A percentile compares a stretch with the other conserved stretches of the same genome.
Conservation (phyloP, 352 stramenopile species). For the Globisporangium recalcitrans region DNA sequence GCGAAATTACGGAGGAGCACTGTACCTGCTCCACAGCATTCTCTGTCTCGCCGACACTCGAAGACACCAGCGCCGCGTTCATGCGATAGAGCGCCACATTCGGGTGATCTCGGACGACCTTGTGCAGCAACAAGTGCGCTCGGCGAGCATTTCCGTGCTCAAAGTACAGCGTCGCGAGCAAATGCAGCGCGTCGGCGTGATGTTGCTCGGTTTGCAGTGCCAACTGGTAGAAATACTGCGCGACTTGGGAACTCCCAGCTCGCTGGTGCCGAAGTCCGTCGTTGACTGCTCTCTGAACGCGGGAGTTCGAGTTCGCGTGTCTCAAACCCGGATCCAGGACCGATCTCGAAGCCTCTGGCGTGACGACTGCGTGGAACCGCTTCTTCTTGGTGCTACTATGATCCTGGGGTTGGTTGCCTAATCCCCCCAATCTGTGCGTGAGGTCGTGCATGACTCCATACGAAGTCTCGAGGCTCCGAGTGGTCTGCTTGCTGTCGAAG, state of each 20-base stretch:
- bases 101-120: slow-evolving; percentile 18
- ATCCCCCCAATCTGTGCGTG: slow-evolving; percentile 18
- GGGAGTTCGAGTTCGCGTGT: slow-evolving; percentile 3
- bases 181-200: slow-evolving; percentile 36
- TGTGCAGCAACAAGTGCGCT: slow-evolving; percentile 20
- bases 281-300: slow-evolving; percentile 18
- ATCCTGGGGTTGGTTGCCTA: not conserved
- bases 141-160: slow-evolving; percentile 14
- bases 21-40: slow-evolving; percentile 2
- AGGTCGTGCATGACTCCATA: slow-evolving; percentile 69
- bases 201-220: slow-evolving; percentile 6
- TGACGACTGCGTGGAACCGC: slow-evolving; percentile 42
- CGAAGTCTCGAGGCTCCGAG: slow-evolving; percentile 56
- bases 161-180: slow-evolving; percentile 36
- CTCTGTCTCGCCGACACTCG: not conserved
- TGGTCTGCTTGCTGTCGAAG: slow-evolving; percentile 66
- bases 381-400: not conserved
- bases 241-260: slow-evolving; percentile 14
- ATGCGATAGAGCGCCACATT: slow-evolving; percentile 29
- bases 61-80: slow-evolving; percentile 4
- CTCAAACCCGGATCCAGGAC: not conserved
- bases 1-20: not conserved
- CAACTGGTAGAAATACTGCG: slow-evolving; percentile 32
- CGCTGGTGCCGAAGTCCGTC: slow-evolving; percentile 30
- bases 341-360: slow-evolving; percentile 13